Evolutionary conservation across 2,329 filamentous ascomycete species (phyloP), one percentile per base, ranked within the genome.

Genomic region (Ascochyta pisi): DNA sequence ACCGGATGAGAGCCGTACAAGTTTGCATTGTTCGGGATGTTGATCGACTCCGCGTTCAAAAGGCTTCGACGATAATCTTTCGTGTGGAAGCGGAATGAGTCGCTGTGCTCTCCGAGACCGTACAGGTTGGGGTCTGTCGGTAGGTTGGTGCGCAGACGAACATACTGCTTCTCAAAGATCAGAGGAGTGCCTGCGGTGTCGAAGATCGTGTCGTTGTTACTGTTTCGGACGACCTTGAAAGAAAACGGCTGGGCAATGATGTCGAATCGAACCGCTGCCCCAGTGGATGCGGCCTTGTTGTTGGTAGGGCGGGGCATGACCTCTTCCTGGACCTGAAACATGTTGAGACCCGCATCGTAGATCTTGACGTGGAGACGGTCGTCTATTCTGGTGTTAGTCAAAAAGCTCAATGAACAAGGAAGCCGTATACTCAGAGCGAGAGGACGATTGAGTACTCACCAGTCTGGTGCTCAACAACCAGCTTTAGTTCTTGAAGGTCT

Each of bases 141-240:
- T 10, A 95, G 79, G 57, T 81, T 84, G 2, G 90, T 93, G 39
- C 89, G 83, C 55, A 94, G 79, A 19, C 87, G 85, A 23, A 95
- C 75, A 66, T 92, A 95, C 73, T 95, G 90, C 10, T 85, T 86
- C 76, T 95, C 88, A 65, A 92, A 95, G 39, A 95, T 79, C 10
- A 95, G 77, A 8, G 81, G 79, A 4, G 84, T 83, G 1, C 82
- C 87, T 0, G 86, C 85, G 0, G 89, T 90, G 65, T 93, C 87
- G 70, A 92, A 91, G 9, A 92, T 75, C 3, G 84, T 79, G 59
- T 87, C 83, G 39, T 75, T 81, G 6, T 80, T 87, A 43, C 79
- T 81, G 62, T 81, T 83, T 27, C 86, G 84, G 41, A 77, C 80
- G 9, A 93, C 81, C 0, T 79, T 81, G 76, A 92, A 92, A 10